Base-by-base conservation (phyloP, 1,284 basidiomycete species). In the Marasmius oreades region DNA sequence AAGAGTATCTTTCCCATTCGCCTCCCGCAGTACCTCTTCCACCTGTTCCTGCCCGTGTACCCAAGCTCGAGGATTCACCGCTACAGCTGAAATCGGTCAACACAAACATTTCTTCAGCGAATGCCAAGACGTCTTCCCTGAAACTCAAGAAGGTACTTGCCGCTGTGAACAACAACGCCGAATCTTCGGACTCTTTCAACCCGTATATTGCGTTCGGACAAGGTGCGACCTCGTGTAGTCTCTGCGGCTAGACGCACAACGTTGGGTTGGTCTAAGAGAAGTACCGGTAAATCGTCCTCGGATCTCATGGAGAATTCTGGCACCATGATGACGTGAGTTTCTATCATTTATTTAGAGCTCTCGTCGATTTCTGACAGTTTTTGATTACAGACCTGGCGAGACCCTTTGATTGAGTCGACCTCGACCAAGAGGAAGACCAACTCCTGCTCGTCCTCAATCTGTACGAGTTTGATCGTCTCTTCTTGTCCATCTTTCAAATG, bases 351-450 rank as follows among this genome's bases (percentile, higher is more conserved):
- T 54, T 55, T 8, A 53, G 18, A 6, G 31, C 7, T 44, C 46
- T 24, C 42, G 53, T 56, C n/a, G n/a, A n/a, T 45, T n/a, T 37
- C 26, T 55, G 28, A 56, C 48, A 26, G 48, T 34, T 43, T 18
- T 44, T 50, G 11, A 48, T 42, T 28, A 26, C 5, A 90, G 87
- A 39, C 78, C 84, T 53, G 74, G 77, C 37, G 82, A 86, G 59
- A 78, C 77, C 23, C 73, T 90, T 34, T 76, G 87, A 62, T 70
- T 90, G 61, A 86, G 77, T 66, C 82, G 87, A 36, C 88, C 88
- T 24, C 79, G 84, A 57, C 83, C 84, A 33, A 78, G 79, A 51
- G 80, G 80, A 55, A 75, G 84, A 39, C 75, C 78, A 4, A 80
- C 78, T 6, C 78, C 80, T 56, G 76, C 75, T 47, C 68, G 71